Conservation (phyloP, 106 monocot species). For the Dendrobium huoshanense region DNA sequence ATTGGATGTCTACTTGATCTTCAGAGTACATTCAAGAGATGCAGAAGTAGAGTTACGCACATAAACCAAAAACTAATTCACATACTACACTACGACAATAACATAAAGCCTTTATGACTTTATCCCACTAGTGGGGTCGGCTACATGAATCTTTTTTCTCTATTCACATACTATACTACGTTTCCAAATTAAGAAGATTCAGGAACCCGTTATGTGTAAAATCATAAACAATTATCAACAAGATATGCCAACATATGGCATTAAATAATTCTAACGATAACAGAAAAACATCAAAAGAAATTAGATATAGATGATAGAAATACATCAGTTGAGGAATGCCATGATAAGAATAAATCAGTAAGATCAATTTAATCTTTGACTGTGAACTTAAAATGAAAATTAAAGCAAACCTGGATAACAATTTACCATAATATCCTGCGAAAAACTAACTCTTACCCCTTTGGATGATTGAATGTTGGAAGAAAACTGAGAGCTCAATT, state of each 20-base stretch:
- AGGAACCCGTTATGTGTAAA: neutral
- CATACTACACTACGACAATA: neutral
- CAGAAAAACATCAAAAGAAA: neutral
- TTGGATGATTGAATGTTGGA: slow-evolving; percentile 26
- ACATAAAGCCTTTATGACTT: neutral
- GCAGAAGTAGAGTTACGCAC: neutral
- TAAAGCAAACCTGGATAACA: neutral
- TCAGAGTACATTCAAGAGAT: neutral
- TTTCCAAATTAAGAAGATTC: neutral
- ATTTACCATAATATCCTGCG: neutral
- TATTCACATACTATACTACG: neutral
- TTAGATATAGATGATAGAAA: neutral
- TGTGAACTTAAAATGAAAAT: neutral
- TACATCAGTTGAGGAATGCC: neutral
- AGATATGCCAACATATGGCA: neutral
- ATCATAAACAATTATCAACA: neutral
- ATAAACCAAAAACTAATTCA: neutral
- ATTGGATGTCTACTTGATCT: neutral
- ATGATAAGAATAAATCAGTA: neutral
- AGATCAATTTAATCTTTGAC: neutral
- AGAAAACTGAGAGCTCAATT: slow-evolving; percentile 26
- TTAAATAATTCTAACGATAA: neutral
- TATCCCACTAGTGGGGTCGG: no score
- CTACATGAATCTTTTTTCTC: no score
- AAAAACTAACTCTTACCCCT: slow-evolving; percentile 27